Evolutionary conservation across 2,329 filamentous ascomycete species (phyloP), one percentile per base, ranked within the genome.

Genomic region (Apiospora marii): DNA sequence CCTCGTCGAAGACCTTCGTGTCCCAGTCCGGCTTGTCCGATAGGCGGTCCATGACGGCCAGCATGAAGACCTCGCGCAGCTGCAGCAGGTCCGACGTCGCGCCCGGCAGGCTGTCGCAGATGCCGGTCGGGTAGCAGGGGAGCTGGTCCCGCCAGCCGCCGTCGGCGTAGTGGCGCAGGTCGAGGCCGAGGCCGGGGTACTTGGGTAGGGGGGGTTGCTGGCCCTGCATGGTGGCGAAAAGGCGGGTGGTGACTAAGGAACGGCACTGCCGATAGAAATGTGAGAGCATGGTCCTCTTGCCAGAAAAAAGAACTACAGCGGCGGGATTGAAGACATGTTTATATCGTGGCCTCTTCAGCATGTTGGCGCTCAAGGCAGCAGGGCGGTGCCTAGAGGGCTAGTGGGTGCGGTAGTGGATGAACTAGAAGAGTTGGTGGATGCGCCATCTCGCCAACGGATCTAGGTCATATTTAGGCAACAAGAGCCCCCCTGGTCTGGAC

Each of bases 21-120:
- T 82, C 74, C 83, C 82, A 85, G 46, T 79, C 75, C 0, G 77
- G 75, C 74, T 84, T 84, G 75, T 84, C 82, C 1, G 82, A 82
- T 34, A 84, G 75, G 8, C 16, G 34, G 30, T 64, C 58, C 58
- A 64, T 64, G 6, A 71, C 61, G 67, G 82, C 79, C 75, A 84
- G 77, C 81, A 84, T 83, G 43, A 77, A 78, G 4, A 81, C 73
- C 74, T 84, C 82, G 22, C 81, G 81, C 13, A 81, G 72, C 12
- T 68, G 74, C n/a, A 80, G 68, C 46, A 76, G 53, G 1, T 71
- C 53, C 22, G 71, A 72, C 4, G 30, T 30, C 22, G 53, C 37
- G 14, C 68, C 68, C 2, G 37, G 37, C 13, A 19, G 34, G 24
- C 34, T 27, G 8, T 10, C 43, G 46, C 37, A 58, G 43, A 53